phyloP scores from a whole-genome alignment of 495 filamentous ascomycete species.

The Neurospora sp. region DNA sequence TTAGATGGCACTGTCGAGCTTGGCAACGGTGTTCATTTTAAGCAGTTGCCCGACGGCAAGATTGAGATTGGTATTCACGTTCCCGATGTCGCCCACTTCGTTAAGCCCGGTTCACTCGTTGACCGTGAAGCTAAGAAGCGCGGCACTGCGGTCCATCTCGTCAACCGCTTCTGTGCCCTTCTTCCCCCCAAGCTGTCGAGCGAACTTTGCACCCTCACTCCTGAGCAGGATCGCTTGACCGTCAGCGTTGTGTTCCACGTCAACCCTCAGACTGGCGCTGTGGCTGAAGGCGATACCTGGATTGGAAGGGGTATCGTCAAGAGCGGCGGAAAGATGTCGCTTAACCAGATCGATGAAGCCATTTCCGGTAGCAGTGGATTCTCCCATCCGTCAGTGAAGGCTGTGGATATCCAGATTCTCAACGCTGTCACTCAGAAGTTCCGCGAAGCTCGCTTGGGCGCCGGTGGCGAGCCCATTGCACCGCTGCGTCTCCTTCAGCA shows the following conservation, averaged over 20 bases:
- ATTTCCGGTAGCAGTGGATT: constrained; percentile 52
- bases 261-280: constrained; percentile 62
- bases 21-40: constrained; percentile 87
- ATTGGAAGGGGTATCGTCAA: constrained; percentile 90
- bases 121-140: constrained; percentile 98
- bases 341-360: constrained; percentile 74
- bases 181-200: constrained; percentile 74
- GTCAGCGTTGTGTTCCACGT: constrained; percentile 88
- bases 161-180: constrained; percentile 85
- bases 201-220: constrained; percentile 79
- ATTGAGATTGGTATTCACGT: constrained; percentile 95
- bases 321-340: constrained; percentile 74
- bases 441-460: constrained; percentile 73
- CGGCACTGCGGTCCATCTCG: constrained; percentile 87
- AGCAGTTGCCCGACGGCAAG: constrained; percentile 66
- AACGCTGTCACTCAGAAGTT: constrained; percentile 75
- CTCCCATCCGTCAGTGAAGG: constrained; percentile 47
- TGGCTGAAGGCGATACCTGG: constrained; percentile 79
- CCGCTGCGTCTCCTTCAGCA: constrained; percentile 82
- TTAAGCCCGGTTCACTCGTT: constrained; percentile 90
- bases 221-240: constrained; percentile 79
- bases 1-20: constrained; percentile 73
- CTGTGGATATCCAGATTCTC: constrained; percentile 65
- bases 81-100: constrained; percentile 90
- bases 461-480: constrained; percentile 65